Evolutionary conservation across 257 asterid species (phyloP), one percentile per base, ranked within the genome.

Genomic region (Agastache rugosa): DNA sequence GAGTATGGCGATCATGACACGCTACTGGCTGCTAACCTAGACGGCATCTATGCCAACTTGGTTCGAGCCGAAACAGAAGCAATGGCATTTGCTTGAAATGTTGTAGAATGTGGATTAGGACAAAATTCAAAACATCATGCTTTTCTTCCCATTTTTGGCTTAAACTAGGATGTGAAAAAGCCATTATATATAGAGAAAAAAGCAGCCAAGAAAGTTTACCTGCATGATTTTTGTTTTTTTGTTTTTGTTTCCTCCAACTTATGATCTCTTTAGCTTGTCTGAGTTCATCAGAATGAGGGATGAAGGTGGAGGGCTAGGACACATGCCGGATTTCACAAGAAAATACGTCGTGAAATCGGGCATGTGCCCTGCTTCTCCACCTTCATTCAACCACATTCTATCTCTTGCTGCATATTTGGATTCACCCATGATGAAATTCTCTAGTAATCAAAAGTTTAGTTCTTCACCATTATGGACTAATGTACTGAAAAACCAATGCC

Each of bases 51-150:
- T 14, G 89, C 93, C 61, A 85, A 63, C 85, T 71, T 92, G 80
- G 96, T 88, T 75, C 79, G 92, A 20, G 85, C 91, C 11, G 96
- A 92, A 82, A 81, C 89, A 22, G 97, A 92, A 81, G 97, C 96
- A 55, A 77, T 84, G 74, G 96, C 93, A 8, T 86, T 85, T 41
- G 86, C 93, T 62, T 87, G 81, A 88, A 31, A n/a, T 61, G 53
- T 23, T 5, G 55, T 12, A 23, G 7, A 44, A 14, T 22, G 71
- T 48, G 56, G 6, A 58, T 64, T 67, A 34, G 41, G 66, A 51
- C 53, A 34, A 31, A 31, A 31, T 31, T 31, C 37, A 31, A 10
- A 2, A 34, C 12, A 58, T 14, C 58, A 1, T 20, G 15, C 15
- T 72, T 50, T 31, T 42, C 16, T 11, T 61, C 29, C 56, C 29